Percentiles rank a stretch among this genome's conserved stretches.
Evolutionary conservation across 139 green algal genomes (phyloP).

Genomic region (Eudorina sp.): DNA sequence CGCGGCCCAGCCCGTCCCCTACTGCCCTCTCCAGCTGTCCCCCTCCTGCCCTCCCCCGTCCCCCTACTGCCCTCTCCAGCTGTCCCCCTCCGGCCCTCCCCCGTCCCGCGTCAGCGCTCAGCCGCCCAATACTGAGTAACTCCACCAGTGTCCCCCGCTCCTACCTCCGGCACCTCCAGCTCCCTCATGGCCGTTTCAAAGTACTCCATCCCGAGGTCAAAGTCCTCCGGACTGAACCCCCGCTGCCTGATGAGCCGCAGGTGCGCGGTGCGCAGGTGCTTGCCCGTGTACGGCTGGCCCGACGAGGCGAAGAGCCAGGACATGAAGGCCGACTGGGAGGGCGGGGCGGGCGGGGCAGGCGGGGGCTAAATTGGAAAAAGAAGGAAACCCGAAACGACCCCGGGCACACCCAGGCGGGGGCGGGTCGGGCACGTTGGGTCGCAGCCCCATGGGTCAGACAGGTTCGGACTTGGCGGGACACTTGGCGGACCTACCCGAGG

Average conservation of each 20-base stretch:
- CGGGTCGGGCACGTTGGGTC: too few species aligned
- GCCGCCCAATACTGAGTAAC: neutral
- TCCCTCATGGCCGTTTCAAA: neutral
- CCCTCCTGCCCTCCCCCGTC: neutral
- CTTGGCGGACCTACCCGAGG: too few species aligned
- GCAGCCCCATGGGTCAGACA: too few species aligned
- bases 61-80: neutral
- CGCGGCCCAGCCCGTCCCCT: too few species aligned
- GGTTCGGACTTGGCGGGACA: too few species aligned
- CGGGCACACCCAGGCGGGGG: too few species aligned
- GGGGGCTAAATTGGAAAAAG: too few species aligned
- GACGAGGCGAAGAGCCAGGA: slow-evolving; percentile 4
- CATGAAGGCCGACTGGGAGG: slow-evolving; percentile 26
- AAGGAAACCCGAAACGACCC: too few species aligned
- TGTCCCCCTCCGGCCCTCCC: too few species aligned
- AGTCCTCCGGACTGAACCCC: slow-evolving; percentile 28
- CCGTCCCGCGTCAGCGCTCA: neutral
- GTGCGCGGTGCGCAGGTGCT: slow-evolving; percentile 16
- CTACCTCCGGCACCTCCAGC: slow-evolving; percentile 4
- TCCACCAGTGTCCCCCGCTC: neutral
- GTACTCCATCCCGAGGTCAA: slow-evolving; percentile 13
- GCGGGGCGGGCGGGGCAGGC: neutral
- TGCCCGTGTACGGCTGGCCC: neutral
- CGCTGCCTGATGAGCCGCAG: slow-evolving; percentile 22
- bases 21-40: neutral